Base-by-base conservation (phyloP, 768 basidiomycete species). In the Naganishia friedmannii region DNA sequence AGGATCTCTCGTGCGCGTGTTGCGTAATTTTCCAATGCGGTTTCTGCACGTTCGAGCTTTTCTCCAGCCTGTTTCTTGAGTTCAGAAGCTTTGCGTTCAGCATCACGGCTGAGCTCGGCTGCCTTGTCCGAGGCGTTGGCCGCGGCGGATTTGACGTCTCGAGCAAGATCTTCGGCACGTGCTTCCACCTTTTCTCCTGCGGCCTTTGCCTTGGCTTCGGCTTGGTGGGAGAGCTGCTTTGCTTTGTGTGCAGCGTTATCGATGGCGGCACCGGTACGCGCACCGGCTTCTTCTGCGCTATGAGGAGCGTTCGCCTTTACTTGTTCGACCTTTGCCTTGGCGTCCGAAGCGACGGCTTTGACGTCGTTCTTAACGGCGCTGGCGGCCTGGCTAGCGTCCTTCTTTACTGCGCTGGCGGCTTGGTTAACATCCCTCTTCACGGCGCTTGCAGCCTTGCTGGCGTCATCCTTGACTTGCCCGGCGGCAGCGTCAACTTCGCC, bases 1-100 rank as follows among this genome's bases (percentile, higher is more conserved):
- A 90, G 74, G 73, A 85, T 74, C 68, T 87, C 84, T 65, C 82
- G 77, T 32, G 85, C 84, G 76, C 88, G 87, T 34, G 84, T 84
- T 73, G 74, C 76, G 74, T 81, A 81, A 17, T 73, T 72, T 17
- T 69, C 77, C 46, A 76, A 67, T 48, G 70, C 73, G 55, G 65
- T 72, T 69, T 81, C 80, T 37, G 76, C 80, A 31, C 77, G 71
- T 48, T 78, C 66, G 29, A 81, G 57, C 51, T 80, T 60, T 46
- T 58, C 71, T 28, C 53, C 54, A 12, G 60, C 71, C 31, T 72
- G 37, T 51, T 68, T 67, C 67, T 67, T 66, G 46, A 72, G 39
- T 45, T 72, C 37, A 39, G 65, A 57, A 17, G 66, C 67, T 53
- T 68, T 63, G 23, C 65, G 45, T 53, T 68, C 66, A 45, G 65